A percentile compares a stretch with the other conserved stretches of the same genome.
Conservation (phyloP, 768 basidiomycete genomes). For the Pisolithus sp. region DNA sequence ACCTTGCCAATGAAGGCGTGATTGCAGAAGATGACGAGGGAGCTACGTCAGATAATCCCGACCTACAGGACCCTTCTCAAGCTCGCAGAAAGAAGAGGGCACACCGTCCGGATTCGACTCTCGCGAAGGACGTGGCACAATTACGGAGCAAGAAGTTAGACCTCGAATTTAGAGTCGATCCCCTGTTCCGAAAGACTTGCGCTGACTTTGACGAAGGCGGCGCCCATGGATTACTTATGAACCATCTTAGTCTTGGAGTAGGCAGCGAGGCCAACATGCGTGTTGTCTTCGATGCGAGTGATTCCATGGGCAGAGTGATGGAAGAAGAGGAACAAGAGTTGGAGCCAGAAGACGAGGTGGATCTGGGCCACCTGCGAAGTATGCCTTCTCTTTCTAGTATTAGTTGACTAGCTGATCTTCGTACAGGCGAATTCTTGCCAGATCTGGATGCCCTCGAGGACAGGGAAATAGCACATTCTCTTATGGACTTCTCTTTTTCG, state of each 20-base stretch:
- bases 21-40: constrained; percentile 55
- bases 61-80: constrained; percentile 58
- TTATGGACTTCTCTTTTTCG: constrained; percentile 78
- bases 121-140: constrained; percentile 80
- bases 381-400: constrained; percentile 16
- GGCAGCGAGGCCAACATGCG: constrained; percentile 77
- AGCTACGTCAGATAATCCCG: constrained; percentile 52
- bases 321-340: constrained; percentile 62
- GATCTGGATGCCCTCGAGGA: constrained; percentile 55
- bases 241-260: constrained; percentile 76
- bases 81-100: constrained; percentile 54
- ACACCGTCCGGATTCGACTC: constrained; percentile 71
- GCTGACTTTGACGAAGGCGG: constrained; percentile 99
- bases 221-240: constrained; percentile 93
- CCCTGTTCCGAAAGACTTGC: constrained; percentile 94
- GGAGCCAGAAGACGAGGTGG: constrained; percentile 65
- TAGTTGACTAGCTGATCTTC: constrained; percentile 4
- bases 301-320: constrained; percentile 71
- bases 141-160: constrained; percentile 90
- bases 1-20: constrained; percentile 65
- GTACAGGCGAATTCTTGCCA: constrained; percentile 65
- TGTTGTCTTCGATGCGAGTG: constrained; percentile 95
- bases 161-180: constrained; percentile 93
- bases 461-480: constrained; percentile 74
- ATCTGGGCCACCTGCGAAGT: constrained; percentile 60